Evolutionary conservation across 192 early-diverging fungal species (phyloP), one percentile per base, ranked within the genome.

Genomic region (Coemansia sp.): DNA sequence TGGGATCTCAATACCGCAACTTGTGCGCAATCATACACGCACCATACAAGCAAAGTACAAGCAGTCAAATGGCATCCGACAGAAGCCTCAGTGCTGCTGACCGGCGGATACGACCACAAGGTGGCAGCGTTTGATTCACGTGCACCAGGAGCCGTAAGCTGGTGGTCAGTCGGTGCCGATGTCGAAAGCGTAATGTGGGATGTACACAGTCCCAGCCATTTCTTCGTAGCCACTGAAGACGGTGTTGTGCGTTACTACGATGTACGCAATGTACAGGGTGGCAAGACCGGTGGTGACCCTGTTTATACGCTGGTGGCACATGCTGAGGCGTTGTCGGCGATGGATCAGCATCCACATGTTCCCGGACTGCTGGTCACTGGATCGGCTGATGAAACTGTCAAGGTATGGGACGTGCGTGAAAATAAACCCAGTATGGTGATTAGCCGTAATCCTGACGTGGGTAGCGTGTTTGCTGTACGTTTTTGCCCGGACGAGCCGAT

Each of bases 401-500:
- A 98, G 83, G 82, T 99, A 31, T 99, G 98, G 98, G 87, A 91
- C 67, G 84, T 93, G 8, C 68, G 70, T 18, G 85, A 93, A 33
- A 75, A 81, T 66, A 86, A 88, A 56, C 90, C 95, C 48, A 80
- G 87, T 60, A 86, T 96, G 91, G 85, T 99, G 6, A 83, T 91
- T 32, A 95, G 92, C 68, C 87, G 92, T 52, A 89, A 95, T 72
- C 78, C 93, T n/a, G 91, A 87, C 38, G 87, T 92, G 32, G 91
- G 83, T 56, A 92, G 91, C 61, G 88, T 98, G 16, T 99, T 98
- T 83, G 78, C 92, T 11, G 67, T 91, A 10, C 75, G 75, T 18
- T 98, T 99, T 83, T 94, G 93, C 67, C 89, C 91, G 1, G 96
- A 99, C 81, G 87, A 94, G 48, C 90, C 95, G n/a, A 93, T 91